Base-by-base conservation (phyloP, 768 basidiomycete species). In the Tricholoma hemisulphureum region DNA sequence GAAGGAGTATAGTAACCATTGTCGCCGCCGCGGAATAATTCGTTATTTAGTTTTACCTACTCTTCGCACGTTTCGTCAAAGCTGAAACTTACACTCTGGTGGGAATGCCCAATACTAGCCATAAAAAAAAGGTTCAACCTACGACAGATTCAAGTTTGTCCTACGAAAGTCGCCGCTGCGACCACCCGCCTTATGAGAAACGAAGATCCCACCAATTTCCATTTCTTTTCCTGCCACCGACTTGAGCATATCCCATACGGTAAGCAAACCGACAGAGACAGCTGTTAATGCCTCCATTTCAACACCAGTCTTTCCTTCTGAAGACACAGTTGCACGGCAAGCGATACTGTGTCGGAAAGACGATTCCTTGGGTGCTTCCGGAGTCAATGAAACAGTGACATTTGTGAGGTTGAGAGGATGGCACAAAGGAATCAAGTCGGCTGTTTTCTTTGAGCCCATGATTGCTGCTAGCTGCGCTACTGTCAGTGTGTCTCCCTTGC, bases 271-370 rank as follows among this genome's bases (percentile, higher is more conserved):
- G 28, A 90, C 77, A 1, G 86, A 86, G 8, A 92, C 93, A 21
- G 87, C 88, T n/a, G 87, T 91, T 56, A 95, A 69, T 21, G 93
- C 94, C 73, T 97, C 95, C 89, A 98, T 94, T 75, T 94, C 92
- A 18, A 94, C 91, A 4, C 94, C 90, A 13, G 93, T 93, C 69
- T 86, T 86, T 13, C 91, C 89, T 69, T 86, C 82, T 62, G 88
- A 90, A 37, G 85, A 77, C 32, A 92, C 89, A 7, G 83, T 87
- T 23, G 87, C 89, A 32, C 73, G 71, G 63, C 88, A 91, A 28
- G 79, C 63, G 51, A 93, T 83, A 64, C 77, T 83, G 70, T 80
- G 79, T 55, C 66, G 74, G 29, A 35, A 58, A 45, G 52, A 63
- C 51, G 21, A 37, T 23, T 28, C 43, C 41, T 57, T 54, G 23